Evolutionary conservation across 2,329 filamentous ascomycete species (phyloP), one percentile per base, ranked within the genome.

Genomic region (Periconia sp.): DNA sequence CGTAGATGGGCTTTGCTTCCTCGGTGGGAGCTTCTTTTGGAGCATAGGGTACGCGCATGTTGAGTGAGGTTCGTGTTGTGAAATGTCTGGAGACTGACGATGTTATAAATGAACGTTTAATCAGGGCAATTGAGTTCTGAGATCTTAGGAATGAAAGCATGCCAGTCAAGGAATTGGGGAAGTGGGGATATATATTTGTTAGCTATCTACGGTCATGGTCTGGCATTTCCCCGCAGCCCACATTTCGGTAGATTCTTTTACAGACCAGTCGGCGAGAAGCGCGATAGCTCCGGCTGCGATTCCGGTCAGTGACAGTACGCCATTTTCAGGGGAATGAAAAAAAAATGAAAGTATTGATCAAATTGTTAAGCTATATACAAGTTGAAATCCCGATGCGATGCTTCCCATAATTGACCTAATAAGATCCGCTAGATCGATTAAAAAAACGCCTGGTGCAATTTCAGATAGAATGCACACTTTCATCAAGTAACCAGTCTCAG

Each of bases 11-110:
- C 29, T 50, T 43, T 18, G 76, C 69, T 56, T 79, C 77, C 24
- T 76, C 73, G 19, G 69, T 75, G 19, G 59, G 63, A 36, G 78
- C 73, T 18, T 70, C 61, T 23, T 74, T 76, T 6, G 78, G 77
- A 44, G 79, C 74, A 67, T 83, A 83, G 39, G 76, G 72, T 43
- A 83, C 74, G 59, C 79, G 78, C 80, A 83, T 83, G 15, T 51
- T 66, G 46, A 16, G 21, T 10, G n/a, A 1, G n/a, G 26, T 7
- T 30, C 47, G 13, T 16, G 40, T 52, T 30, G n/a, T 52, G 28
- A 51, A 36, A 15, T 41, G 15, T 31, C 32, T 18, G 6, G 12
- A 29, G 29, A 13, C 17, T 16, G 18, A 34, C 29, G 30, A 4
- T 13, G 35, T 18, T 25, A 11, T 36, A 32, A 37, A 9, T n/a